These are phyloP conservation scores for Fragaria iinumae DNA, from an alignment of 306 rosid genomes.

Conservation along the genomic window DNA sequence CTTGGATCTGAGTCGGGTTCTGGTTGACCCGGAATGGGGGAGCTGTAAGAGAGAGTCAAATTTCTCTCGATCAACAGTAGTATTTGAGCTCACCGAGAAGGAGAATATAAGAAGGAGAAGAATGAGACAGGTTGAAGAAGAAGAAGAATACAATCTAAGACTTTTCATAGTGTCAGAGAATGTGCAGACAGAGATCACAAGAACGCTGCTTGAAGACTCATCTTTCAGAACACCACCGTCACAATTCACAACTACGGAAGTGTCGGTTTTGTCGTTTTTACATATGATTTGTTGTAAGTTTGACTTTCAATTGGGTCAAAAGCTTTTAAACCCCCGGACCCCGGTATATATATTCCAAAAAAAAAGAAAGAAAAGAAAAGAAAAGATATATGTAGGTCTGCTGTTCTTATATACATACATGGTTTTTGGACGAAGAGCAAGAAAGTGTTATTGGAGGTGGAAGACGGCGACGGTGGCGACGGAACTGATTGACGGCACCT, in stretches of 20 bases:
- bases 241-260: not conserved
- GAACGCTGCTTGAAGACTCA: not conserved
- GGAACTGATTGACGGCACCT: too few relatives aligned
- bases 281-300: not conserved
- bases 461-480: too few relatives aligned
- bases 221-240: not conserved
- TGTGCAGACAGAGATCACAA: slow-evolving; percentile 4
- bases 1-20: slow-evolving; percentile 37
- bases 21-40: slow-evolving; percentile 36
- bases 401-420: too few relatives aligned
- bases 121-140: slow-evolving; percentile 25
- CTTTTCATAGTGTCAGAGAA: slow-evolving; percentile 35
- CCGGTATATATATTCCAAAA: too few relatives aligned
- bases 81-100: slow-evolving; percentile 26
- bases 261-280: not conserved
- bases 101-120: slow-evolving; percentile 21
- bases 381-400: too few relatives aligned
- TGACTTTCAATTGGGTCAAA: not conserved
- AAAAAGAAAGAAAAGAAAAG: too few relatives aligned
- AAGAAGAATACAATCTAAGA: slow-evolving; percentile 25
- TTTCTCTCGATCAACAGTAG: slow-evolving; percentile 18
- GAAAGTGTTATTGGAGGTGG: too few relatives aligned
- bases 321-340: not conserved
- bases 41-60: slow-evolving; percentile 51
- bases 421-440: too few relatives aligned